phyloP scores from a whole-genome alignment of 495 filamentous ascomycete species.

The Neurospora sp. region DNA sequence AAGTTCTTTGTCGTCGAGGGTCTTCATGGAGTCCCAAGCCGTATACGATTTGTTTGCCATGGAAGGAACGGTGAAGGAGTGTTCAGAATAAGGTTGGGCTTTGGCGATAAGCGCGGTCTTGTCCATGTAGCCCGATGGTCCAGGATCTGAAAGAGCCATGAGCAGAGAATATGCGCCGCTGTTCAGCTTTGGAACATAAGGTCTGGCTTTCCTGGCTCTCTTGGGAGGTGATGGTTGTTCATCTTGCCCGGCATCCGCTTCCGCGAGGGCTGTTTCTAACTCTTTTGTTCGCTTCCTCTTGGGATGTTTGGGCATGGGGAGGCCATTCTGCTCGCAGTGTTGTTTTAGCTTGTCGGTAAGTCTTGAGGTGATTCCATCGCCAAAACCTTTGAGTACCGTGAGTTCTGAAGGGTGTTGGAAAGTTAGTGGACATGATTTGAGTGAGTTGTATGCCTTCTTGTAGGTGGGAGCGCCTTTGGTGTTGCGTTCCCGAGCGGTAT shows the following conservation, averaged over 20 bases:
- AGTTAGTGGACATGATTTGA: conserved; percentile 65
- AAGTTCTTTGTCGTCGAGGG: conserved; percentile 61
- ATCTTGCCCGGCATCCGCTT: conserved; percentile 19
- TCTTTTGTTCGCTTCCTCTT: conserved; percentile 19
- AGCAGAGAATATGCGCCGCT: conserved; percentile 70
- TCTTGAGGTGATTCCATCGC: conserved; percentile 57
- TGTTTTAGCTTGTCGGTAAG: conserved; percentile 58
- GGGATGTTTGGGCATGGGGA: conserved; percentile 58
- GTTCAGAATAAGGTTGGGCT: conserved; percentile 64
- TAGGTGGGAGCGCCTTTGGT: conserved; percentile 63
- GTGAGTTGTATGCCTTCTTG: conserved; percentile 70
- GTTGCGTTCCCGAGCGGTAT: conserved; percentile 60
- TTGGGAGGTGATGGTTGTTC: conserved; percentile 46
- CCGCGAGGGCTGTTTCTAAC: conserved; percentile 7
- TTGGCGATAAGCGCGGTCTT: conserved; percentile 59
- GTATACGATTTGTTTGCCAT: conserved; percentile 66
- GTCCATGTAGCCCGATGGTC: conserved; percentile 43
- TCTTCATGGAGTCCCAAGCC: conserved; percentile 82
- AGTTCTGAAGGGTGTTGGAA: conserved; percentile 70
- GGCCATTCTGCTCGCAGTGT: conserved; percentile 57
- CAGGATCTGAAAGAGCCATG: conserved; percentile 53
- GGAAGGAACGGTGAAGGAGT: conserved; percentile 59
- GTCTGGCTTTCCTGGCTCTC: conserved; percentile 51
- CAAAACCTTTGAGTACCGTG: conserved; percentile 62
- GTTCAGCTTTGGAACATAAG: conserved; percentile 62